Percentiles rank a stretch among this genome's conserved stretches.
Conservation (phyloP, 2,329 filamentous ascomycete genomes). For the Alternaria incomplexa region DNA sequence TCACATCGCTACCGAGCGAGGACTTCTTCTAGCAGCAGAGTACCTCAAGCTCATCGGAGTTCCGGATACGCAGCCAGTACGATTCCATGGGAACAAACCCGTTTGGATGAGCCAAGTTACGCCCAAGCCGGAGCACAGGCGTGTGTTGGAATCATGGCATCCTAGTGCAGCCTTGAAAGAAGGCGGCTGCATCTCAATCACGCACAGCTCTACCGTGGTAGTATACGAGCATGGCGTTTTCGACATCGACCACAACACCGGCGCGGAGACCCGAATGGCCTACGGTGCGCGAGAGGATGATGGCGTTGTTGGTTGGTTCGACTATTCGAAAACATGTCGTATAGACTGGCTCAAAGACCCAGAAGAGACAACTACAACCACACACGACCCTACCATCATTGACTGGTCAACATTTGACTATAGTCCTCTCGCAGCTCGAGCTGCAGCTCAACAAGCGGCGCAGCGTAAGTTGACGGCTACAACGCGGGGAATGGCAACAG, state of each 20-base stretch:
- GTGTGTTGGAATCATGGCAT: background rate
- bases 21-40: constrained; percentile 17
- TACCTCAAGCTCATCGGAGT: constrained; percentile 24
- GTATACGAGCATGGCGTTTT: background rate
- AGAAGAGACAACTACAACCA: background rate
- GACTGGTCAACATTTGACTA: constrained; percentile 8
- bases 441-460: background rate
- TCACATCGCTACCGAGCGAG: constrained; percentile 22
- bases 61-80: constrained; percentile 19
- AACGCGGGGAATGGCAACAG: background rate
- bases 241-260: background rate
- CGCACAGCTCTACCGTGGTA: background rate
- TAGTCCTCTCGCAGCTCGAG: background rate
- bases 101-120: constrained; percentile 16
- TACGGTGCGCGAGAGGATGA: background rate
- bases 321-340: constrained; percentile 5
- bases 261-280: background rate
- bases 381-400: background rate
- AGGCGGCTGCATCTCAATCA: background rate
- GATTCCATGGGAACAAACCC: constrained; percentile 24
- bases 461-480: background rate
- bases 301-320: constrained; percentile 7
- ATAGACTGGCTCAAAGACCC: constrained; percentile 6
- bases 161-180: background rate
- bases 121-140: background rate